phyloP scores from a whole-genome alignment of 257 asterid genomes.

The Dorcoceras hygrometricum region DNA sequence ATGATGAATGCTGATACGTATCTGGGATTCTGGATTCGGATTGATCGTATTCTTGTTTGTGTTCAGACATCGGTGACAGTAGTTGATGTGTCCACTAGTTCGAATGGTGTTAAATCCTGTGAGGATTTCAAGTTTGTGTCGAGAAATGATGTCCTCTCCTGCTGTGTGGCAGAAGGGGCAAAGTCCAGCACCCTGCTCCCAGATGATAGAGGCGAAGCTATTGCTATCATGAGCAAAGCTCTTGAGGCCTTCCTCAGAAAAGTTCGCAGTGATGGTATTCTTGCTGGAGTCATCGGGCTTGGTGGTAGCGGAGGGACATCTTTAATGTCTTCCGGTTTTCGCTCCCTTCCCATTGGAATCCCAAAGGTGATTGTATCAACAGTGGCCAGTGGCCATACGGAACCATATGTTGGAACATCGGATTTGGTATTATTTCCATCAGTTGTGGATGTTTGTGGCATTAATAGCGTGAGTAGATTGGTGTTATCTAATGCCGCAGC shows the following conservation, averaged over 20 bases:
- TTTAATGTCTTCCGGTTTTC: constrained; percentile 72
- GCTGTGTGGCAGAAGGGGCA: constrained; percentile 36
- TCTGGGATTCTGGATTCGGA: constrained; percentile 7
- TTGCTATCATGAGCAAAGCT: constrained; percentile 60
- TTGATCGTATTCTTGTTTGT: constrained; percentile 10
- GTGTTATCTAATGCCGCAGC: constrained; percentile 76
- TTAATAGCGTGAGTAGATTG: constrained; percentile 74
- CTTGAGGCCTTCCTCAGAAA: constrained; percentile 48
- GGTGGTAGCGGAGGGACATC: constrained; percentile 99
- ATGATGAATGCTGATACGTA: constrained; percentile 1
- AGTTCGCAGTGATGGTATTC: constrained; percentile 37
- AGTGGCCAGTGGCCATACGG: constrained; percentile 92
- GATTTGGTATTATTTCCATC: constrained; percentile 94
- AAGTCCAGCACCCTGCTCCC: constrained; percentile 42
- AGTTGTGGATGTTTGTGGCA: constrained; percentile 92
- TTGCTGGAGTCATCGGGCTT: constrained; percentile 83
- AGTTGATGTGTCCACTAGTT: constrained; percentile 73
- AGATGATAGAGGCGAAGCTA: constrained; percentile 77
- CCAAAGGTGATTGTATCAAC: constrained; percentile 87
- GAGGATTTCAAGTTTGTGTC: constrained; percentile 67
- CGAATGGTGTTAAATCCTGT: constrained; percentile 38
- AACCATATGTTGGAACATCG: constrained; percentile 87
- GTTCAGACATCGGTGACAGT: constrained; percentile 65
- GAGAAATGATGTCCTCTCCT: constrained; percentile 59
- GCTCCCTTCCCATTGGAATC: constrained; percentile 76